Conservation (phyloP, 2,329 filamentous ascomycete species). For the Anisogramma anomala region DNA sequence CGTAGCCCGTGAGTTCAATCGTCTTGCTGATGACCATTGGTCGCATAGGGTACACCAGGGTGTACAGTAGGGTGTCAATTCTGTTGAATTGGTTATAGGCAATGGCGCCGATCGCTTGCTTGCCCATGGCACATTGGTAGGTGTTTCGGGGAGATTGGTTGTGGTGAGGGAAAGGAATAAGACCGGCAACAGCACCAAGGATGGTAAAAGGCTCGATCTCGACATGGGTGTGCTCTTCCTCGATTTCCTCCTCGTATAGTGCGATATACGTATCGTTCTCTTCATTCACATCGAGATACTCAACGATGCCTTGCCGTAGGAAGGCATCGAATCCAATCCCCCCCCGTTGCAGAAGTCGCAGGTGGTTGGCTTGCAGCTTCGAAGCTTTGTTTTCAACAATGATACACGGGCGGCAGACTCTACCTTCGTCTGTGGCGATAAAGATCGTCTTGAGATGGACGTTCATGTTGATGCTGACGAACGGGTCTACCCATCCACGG, state of each 20-base stretch:
- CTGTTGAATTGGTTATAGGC: constrained; percentile 96
- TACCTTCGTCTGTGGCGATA: constrained; percentile 91
- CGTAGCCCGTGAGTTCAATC: constrained; percentile 92
- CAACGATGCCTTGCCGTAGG: constrained; percentile 75
- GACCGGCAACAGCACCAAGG: constrained; percentile 83
- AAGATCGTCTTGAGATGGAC: constrained; percentile 84
- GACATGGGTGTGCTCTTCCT: constrained; percentile 74
- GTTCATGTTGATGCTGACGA: constrained; percentile 94
- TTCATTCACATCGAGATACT: constrained; percentile 96
- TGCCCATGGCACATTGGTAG: constrained; percentile 99
- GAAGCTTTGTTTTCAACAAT: constrained; percentile 82
- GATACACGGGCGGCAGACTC: constrained; percentile 91
- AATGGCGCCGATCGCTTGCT: constrained; percentile 97
- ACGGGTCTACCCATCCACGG: constrained; percentile 86
- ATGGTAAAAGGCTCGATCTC: constrained; percentile 98
- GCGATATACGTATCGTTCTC: constrained; percentile 94
- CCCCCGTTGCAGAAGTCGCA: constrained; percentile 71
- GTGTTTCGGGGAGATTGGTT: constrained; percentile 98
- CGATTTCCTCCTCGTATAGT: constrained; percentile 76
- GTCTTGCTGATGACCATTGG: constrained; percentile 97
- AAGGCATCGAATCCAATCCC: constrained; percentile 91
- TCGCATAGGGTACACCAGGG: constrained; percentile 94
- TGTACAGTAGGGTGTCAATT: constrained; percentile 90
- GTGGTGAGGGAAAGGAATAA: constrained; percentile 97
- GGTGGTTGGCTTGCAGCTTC: constrained; percentile 65